Conservation (phyloP, 2,329 filamentous ascomycete species). For the Sarocladiaceae sp. region DNA sequence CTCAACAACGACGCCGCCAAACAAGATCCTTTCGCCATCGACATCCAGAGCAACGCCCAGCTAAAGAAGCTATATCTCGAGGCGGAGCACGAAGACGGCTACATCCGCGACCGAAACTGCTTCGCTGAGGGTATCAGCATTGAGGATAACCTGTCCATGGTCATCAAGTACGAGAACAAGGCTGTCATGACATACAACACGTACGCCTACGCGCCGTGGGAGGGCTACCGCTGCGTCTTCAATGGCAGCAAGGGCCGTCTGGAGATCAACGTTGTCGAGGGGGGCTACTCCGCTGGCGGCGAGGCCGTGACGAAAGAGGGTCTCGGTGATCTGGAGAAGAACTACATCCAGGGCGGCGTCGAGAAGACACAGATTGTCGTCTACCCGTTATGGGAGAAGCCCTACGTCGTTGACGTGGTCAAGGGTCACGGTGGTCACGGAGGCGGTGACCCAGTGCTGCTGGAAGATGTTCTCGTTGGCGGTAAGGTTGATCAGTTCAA, state of each 20-base stretch:
- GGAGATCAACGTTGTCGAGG: slow-evolving; percentile 41
- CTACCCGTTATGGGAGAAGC: slow-evolving; percentile 36
- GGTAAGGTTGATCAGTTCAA: slow-evolving; percentile 27
- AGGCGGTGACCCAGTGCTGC: slow-evolving; percentile 37
- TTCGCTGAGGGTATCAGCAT: slow-evolving; percentile 44
- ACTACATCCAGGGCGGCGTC: slow-evolving; percentile 28
- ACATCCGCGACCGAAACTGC: slow-evolving; percentile 40
- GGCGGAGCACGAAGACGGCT: slow-evolving; percentile 42
- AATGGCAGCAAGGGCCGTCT: slow-evolving; percentile 38
- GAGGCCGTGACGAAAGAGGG: slow-evolving; percentile 26
- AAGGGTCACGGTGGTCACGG: slow-evolving; percentile 36
- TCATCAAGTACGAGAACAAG: slow-evolving; percentile 35
- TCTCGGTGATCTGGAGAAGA: slow-evolving; percentile 13
- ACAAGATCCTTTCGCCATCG: slow-evolving; percentile 39
- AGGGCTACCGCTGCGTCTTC: slow-evolving; percentile 34
- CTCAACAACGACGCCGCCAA: slow-evolving; percentile 32
- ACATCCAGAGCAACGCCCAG: slow-evolving; percentile 33
- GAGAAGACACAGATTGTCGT: slow-evolving; percentile 30
- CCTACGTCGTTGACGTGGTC: slow-evolving; percentile 32
- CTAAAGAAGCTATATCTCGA: slow-evolving; percentile 38
- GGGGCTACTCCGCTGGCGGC: slow-evolving; percentile 36
- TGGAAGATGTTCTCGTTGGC: slow-evolving; percentile 36
- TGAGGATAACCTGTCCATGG: slow-evolving; percentile 40
- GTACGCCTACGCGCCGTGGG: slow-evolving; percentile 40
- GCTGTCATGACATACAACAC: slow-evolving; percentile 38